Base-by-base conservation (phyloP, 768 basidiomycete genomes). In the Suillus fuscotomentosus region DNA sequence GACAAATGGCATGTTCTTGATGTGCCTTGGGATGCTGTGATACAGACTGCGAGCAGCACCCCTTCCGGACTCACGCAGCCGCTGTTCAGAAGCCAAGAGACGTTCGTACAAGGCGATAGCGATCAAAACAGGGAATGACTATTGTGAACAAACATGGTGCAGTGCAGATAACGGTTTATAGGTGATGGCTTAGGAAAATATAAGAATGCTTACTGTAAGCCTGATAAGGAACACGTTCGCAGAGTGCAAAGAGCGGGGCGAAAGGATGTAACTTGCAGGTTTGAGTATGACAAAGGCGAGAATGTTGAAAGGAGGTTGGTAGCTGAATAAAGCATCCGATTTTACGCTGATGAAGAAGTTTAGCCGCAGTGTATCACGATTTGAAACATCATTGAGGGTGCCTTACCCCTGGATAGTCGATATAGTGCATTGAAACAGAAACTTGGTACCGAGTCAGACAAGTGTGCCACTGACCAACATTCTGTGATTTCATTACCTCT, bases 291-390 rank as follows among this genome's bases (percentile, higher is more conserved):
- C 63, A 73, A 95, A 88, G 2, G 95, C 95, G 22, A 92, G 78
- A 22, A 94, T 78, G 70, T 93, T 94, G 83, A 94, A 94, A 1
- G 95, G 95, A 2, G 92, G 93, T 68, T 95, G 92, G 70, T 97
- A 97, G 55, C 90, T 94, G 79, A 96, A 94, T 20, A 97, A 80
- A 1, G 92, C 92, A 72, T 96, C 94, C 3, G 90, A 88, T 72
- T 95, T 95, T 71, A 95, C 91, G 27, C 94, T 92, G 66, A 13
- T 47, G 60, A 47, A 60, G 24, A 24, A 61, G n/a, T 67, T 68
- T n/a, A 34, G 51, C 17, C 27, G 53, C 2, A 15, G 20, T 11
- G 39, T 31, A 27, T 62, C 50, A 42, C 24, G 17, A 11, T 27
- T 31, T n/a, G 10, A 60, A 60, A 17, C n/a, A 10, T 9, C 22